Percentiles rank a stretch among this genome's conserved stretches.
Conservation (phyloP, 73 alveolate species). For the Tetrahymena malaccensis region DNA sequence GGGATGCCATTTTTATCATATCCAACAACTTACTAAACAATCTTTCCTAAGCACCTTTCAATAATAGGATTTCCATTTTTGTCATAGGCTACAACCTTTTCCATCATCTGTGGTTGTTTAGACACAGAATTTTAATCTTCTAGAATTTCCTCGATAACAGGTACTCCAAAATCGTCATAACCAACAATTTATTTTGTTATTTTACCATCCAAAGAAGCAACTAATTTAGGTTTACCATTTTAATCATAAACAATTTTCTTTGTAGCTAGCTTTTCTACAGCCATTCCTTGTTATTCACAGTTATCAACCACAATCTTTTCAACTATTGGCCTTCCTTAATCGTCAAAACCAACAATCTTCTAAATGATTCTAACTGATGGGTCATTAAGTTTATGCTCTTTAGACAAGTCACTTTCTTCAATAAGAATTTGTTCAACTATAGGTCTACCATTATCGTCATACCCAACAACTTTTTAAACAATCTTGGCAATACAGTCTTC, state of each 20-base stretch:
- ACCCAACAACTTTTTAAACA: not conserved
- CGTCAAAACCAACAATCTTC: not conserved
- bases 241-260: not conserved
- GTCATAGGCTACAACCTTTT: not conserved
- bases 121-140: not conserved
- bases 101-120: not conserved
- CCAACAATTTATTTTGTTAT: not conserved
- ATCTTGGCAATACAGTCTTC: not conserved
- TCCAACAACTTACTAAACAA: not conserved
- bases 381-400: not conserved
- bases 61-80: not conserved
- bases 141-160: not conserved
- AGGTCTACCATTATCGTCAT: not conserved
- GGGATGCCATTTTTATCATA: not conserved
- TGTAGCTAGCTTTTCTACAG: not conserved
- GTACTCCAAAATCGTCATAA: not conserved
- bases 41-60: not conserved
- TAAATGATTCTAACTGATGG: not conserved
- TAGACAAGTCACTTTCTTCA: not conserved
- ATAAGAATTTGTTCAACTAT: not conserved
- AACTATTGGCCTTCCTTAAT: not conserved
- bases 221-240: not conserved
- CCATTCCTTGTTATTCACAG: not conserved
- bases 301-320: not conserved
- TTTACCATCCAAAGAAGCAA: not conserved